phyloP scores from a whole-genome alignment of 1,284 basidiomycete species.

The Moniliella sp. region DNA sequence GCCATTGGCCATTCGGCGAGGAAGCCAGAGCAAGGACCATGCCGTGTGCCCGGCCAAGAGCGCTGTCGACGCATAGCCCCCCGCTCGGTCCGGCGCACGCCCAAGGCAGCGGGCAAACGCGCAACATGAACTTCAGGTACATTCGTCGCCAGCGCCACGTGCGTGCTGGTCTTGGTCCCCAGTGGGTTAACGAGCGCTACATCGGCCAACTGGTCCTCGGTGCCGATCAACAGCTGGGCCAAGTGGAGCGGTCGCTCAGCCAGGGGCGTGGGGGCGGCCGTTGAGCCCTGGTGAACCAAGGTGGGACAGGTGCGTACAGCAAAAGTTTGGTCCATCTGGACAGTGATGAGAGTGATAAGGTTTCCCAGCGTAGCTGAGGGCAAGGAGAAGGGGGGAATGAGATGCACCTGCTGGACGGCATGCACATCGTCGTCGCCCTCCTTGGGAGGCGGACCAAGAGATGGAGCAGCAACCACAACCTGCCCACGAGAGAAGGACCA shows the following conservation, averaged over 20 bases:
- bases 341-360: too few species aligned
- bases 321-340: conserved; percentile 73
- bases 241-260: conserved; percentile 45
- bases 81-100: too few species aligned
- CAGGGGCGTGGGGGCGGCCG: too few species aligned
- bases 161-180: too few species aligned
- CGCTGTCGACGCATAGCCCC: too few species aligned
- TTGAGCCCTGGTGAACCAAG: too few species aligned
- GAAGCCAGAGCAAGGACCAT: conserved; percentile 69
- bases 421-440: conserved; percentile 6
- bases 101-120: conserved; percentile 37
- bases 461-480: conserved; percentile 5
- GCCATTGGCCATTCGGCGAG: conserved; percentile 46
- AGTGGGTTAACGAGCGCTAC: conserved; percentile 43
- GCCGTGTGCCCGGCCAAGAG: conserved; percentile 43
- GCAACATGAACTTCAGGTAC: conserved; percentile 77
- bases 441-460: neutral
- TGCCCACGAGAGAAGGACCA: conserved; percentile 11
- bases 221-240: conserved; percentile 75
- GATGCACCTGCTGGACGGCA: conserved; percentile 4
- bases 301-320: conserved; percentile 34
- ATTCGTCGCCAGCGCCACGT: conserved; percentile 82
- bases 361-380: too few species aligned
- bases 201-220: conserved; percentile 94
- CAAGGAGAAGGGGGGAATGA: too few species aligned